Conservation (phyloP, 306 rosid species). For the Vigna trinervia region DNA sequence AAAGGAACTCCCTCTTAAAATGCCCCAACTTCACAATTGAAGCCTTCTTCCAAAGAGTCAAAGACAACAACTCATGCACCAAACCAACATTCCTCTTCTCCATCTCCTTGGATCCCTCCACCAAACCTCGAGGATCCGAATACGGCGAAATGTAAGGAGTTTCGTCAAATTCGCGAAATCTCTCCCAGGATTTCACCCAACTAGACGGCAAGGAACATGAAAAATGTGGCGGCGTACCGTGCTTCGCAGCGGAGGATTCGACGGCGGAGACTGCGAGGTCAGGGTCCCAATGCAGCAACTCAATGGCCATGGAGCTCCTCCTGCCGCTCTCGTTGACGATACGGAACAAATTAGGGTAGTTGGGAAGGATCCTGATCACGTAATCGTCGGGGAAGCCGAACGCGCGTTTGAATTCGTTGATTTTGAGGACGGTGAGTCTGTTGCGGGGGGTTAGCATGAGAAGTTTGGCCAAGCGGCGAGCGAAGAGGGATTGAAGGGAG, state of each 20-base stretch:
- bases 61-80: conserved; percentile 81
- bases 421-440: conserved; percentile 68
- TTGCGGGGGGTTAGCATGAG: conserved; percentile 71
- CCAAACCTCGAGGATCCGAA: conserved; percentile 49
- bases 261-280: conserved; percentile 64
- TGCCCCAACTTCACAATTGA: conserved; percentile 83
- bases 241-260: conserved; percentile 56
- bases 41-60: conserved; percentile 83
- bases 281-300: conserved; percentile 75
- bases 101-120: conserved; percentile 69
- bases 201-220: conserved; percentile 69
- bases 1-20: conserved; percentile 71
- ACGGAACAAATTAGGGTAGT: conserved; percentile 62
- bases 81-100: conserved; percentile 84
- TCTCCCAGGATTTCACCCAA: conserved; percentile 86
- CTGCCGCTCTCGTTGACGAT: conserved; percentile 68
- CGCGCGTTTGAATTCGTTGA: conserved; percentile 67
- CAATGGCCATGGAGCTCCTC: conserved; percentile 75
- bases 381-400: conserved; percentile 87
- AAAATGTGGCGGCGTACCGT: conserved; percentile 61
- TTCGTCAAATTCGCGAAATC: conserved; percentile 62
- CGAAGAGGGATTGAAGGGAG: conserved; percentile 62
- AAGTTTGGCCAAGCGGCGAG: conserved; percentile 62
- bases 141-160: conserved; percentile 81
- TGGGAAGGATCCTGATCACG: conserved; percentile 64